phyloP scores from a whole-genome alignment of 106 monocot genomes.

The Acorus calamus region DNA sequence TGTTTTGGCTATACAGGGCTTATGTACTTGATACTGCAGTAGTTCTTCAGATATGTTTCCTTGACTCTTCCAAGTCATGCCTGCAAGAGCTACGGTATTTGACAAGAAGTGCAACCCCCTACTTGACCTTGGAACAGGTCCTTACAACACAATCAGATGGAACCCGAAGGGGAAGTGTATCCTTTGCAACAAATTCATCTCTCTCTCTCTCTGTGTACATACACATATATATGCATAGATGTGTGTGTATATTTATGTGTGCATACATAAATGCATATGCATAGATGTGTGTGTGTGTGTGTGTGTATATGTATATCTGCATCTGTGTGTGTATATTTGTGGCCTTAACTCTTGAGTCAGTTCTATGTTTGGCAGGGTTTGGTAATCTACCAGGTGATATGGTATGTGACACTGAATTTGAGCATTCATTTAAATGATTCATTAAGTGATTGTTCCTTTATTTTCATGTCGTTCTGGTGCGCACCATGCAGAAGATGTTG shows the following conservation, averaged over 20 bases:
- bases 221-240: background rate
- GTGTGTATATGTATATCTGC: too few species aligned
- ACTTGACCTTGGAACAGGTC: conserved; percentile 79
- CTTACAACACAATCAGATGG: conserved; percentile 96
- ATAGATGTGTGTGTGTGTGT: background rate
- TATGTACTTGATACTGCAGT: too few species aligned
- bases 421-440: background rate
- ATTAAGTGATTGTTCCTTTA: background rate
- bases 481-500: too few species aligned
- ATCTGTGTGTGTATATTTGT: conserved; percentile 5
- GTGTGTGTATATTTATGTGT: background rate
- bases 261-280: background rate
- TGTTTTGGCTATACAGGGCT: background rate
- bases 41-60: conserved; percentile 4
- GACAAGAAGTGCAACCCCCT: conserved; percentile 80
- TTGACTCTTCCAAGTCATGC: conserved; percentile 63
- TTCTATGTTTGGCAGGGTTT: conserved; percentile 81
- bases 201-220: background rate
- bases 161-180: conserved; percentile 92
- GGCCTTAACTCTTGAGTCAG: conserved; percentile 42
- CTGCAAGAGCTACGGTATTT: conserved; percentile 82
- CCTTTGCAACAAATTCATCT: conserved; percentile 30
- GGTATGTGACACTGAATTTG: conserved; percentile 31
- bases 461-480: background rate
- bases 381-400: conserved; percentile 96